Conservation (phyloP, 2,329 filamentous ascomycete species). For the Claviceps cyperi region DNA sequence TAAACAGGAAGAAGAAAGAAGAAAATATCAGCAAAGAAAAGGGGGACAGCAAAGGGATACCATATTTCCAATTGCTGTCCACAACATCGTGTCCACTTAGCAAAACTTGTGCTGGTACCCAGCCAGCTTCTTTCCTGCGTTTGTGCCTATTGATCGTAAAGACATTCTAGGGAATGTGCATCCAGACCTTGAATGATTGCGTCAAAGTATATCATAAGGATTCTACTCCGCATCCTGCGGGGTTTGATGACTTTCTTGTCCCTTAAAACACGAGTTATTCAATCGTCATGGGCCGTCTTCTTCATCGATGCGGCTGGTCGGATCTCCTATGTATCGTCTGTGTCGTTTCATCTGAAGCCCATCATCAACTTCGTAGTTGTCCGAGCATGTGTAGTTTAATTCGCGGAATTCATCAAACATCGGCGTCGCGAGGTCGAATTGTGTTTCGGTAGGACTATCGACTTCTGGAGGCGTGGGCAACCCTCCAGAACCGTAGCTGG, state of each 20-base stretch:
- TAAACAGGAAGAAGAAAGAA: not conserved
- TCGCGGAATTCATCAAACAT: slow-evolving; percentile 13
- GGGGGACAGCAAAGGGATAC: not conserved
- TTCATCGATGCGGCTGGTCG: slow-evolving; percentile 23
- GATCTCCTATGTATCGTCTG: slow-evolving; percentile 19
- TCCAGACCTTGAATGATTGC: not conserved
- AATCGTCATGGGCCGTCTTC: slow-evolving; percentile 15
- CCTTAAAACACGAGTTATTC: not conserved
- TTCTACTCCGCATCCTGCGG: not conserved
- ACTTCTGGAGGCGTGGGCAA: slow-evolving; percentile 24
- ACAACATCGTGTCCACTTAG: not conserved
- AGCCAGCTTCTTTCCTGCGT: not conserved
- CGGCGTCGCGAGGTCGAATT: slow-evolving; percentile 12
- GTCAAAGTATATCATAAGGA: not conserved
- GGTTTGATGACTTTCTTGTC: not conserved
- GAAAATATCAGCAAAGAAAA: not conserved
- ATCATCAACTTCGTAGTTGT: slow-evolving; percentile 18
- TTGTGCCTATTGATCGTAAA: not conserved
- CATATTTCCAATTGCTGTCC: not conserved
- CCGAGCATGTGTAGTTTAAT: slow-evolving; percentile 17
- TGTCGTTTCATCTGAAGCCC: slow-evolving; percentile 22
- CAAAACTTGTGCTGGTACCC: not conserved
- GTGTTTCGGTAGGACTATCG: slow-evolving; percentile 18
- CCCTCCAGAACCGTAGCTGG: slow-evolving; percentile 16
- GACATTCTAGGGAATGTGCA: not conserved